Conservation (phyloP, 2,329 filamentous ascomycete species). For the Piedraia hortae region DNA sequence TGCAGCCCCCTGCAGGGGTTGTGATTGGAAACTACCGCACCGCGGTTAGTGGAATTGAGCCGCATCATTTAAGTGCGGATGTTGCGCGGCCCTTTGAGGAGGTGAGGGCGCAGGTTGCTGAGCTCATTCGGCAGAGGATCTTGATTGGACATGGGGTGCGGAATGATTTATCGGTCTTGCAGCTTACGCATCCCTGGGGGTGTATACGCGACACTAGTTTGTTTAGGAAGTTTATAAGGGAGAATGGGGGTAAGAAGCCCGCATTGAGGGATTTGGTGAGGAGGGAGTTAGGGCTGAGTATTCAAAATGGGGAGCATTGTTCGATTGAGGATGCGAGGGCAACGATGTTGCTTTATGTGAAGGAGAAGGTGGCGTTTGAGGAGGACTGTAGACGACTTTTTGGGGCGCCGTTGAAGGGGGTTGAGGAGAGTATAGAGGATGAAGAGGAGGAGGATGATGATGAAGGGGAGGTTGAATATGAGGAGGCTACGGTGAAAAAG, state of each 20-base stretch:
- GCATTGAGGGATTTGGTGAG: constrained; percentile 32
- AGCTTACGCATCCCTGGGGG: constrained; percentile 48
- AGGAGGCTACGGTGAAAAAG: constrained; percentile 6
- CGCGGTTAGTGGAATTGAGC: constrained; percentile 52
- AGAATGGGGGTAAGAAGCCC: constrained; percentile 40
- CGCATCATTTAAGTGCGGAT: constrained; percentile 36
- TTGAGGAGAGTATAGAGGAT: constrained; percentile 6
- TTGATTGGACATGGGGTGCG: constrained; percentile 63
- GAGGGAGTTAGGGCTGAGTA: constrained; percentile 28
- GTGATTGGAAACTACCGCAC: constrained; percentile 86
- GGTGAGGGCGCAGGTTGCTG: constrained; percentile 45
- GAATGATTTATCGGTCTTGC: constrained; percentile 47
- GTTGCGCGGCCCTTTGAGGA: constrained; percentile 32
- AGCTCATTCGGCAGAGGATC: constrained; percentile 40
- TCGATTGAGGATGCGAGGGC: constrained; percentile 56
- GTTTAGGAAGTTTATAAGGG: constrained; percentile 43
- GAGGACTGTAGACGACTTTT: constrained; percentile 46
- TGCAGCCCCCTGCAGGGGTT: constrained; percentile 30
- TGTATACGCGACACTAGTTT: constrained; percentile 69
- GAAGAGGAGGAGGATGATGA: constrained; percentile 6
- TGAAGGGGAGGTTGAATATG: constrained; percentile 6
- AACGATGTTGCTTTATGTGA: constrained; percentile 67
- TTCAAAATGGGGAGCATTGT: constrained; percentile 32
- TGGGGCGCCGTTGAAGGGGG: constrained; percentile 9
- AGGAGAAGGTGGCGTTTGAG: constrained; percentile 66